Evolutionary conservation across 352 stramenopile species (phyloP).

Genomic region (Pythium vanterpoolii): DNA sequence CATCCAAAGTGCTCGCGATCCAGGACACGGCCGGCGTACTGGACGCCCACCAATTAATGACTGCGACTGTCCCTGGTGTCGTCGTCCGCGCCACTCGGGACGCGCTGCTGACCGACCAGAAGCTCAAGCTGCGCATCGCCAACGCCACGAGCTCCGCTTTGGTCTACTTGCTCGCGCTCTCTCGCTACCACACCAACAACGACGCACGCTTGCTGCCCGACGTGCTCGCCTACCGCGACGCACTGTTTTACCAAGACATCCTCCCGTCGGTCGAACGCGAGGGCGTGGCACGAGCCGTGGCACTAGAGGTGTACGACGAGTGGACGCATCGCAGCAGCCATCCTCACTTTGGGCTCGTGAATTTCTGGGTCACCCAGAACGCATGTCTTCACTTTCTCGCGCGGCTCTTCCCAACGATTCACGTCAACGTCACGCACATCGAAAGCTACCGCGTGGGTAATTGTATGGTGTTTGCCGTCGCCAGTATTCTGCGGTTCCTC

Average conservation of each 20-base stretch:
- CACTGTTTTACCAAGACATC: constrained; percentile 78
- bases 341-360: constrained; percentile 86
- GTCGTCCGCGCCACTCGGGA: constrained; percentile 30
- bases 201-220: constrained; percentile 29
- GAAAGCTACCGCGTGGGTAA: constrained; percentile 26
- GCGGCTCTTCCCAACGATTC: constrained; percentile 36
- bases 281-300: constrained; percentile 27
- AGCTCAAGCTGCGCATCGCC: constrained; percentile 88
- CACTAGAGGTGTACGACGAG: constrained; percentile 59
- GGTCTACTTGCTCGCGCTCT: constrained; percentile 73
- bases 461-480: constrained; percentile 47
- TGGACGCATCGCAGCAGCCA: constrained; percentile 84
- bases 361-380: constrained; percentile 93
- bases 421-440: constrained; percentile 20
- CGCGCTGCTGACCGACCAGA: constrained; percentile 73
- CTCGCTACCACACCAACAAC: constrained; percentile 34
- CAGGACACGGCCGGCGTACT: constrained; percentile 49
- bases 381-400: constrained; percentile 46
- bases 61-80: constrained; percentile 31
- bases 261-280: constrained; percentile 37
- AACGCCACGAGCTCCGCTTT: constrained; percentile 92
- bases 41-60: constrained; percentile 22
- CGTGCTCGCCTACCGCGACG: constrained; percentile 73
- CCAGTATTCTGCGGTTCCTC: constrained; percentile 42
- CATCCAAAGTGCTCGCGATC: constrained; percentile 61